Evolutionary conservation across 352 stramenopile genomes (phyloP).

Genomic region (Globisporangium radiosum): DNA sequence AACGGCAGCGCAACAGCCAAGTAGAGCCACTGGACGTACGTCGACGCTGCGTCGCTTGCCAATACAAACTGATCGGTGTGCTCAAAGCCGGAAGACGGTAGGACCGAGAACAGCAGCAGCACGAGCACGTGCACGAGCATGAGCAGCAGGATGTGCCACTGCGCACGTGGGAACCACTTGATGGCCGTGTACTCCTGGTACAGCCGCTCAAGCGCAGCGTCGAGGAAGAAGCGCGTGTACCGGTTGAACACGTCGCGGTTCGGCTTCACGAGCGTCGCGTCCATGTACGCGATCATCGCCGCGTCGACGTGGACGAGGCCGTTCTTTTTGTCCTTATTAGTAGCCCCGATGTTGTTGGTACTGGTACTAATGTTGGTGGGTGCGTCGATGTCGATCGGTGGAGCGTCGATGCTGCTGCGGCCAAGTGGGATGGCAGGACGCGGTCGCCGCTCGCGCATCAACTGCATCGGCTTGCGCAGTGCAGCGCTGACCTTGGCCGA

Average conservation of each 20-base stretch:
- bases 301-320: conserved; percentile 22
- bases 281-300: conserved; percentile 65
- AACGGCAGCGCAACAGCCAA: conserved; percentile 68
- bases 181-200: conserved; percentile 85
- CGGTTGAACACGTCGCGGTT: conserved; percentile 71
- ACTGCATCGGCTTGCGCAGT: conserved; percentile 17
- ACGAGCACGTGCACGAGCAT: conserved; percentile 69
- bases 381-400: too few species aligned
- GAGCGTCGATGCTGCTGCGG: too few species aligned
- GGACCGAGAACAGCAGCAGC: conserved; percentile 52
- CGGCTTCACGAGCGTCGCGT: conserved; percentile 65
- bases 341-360: background rate
- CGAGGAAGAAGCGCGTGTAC: conserved; percentile 76
- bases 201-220: conserved; percentile 59
- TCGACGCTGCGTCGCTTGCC: conserved; percentile 27
- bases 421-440: too few species aligned
- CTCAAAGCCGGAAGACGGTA: conserved; percentile 50
- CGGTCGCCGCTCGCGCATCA: conserved; percentile 10
- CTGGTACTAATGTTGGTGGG: background rate
- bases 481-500: conserved; percentile 12
- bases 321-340: too few species aligned
- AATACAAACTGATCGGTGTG: conserved; percentile 70
- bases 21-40: conserved; percentile 69
- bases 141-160: conserved; percentile 65
- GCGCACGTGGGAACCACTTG: conserved; percentile 75